Base-by-base conservation (phyloP, 148 eudicot species). In the Chenopodium berlandieri region DNA sequence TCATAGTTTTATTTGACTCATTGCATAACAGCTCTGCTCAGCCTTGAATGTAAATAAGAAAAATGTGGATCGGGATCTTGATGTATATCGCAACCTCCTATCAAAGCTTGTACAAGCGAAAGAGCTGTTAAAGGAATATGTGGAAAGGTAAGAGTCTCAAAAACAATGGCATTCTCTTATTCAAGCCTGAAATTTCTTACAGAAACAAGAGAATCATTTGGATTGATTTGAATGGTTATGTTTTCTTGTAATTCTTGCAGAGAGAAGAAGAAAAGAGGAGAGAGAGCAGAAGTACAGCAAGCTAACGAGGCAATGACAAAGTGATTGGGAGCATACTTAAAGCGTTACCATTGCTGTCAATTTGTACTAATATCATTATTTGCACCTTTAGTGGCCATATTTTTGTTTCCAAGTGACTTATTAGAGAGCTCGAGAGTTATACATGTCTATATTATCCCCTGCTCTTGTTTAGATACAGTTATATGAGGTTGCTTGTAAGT, bases 21-120 rank as follows among this genome's bases (percentile, higher is more conserved):
- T 73, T 46, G 46, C 37, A 47, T 75, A 70, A 81, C 89, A 94
- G 99, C 97, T 96, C 78, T 96, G 99, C 84, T 85, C 95, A 34
- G 94, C 99, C 56, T 84, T 96, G 52, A 96, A 96, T 79, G 87
- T 96, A 72, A 88, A 90, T 90, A 96, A 96, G 90, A 90, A 86
- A 89, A 92, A 89, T 80, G 99, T 96, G 76, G 99, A 96, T 81
- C 85, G 98, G 22, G 99, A 96, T 80, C 97, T 96, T 85, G 99
- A 96, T 82, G 98, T 96, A 27, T 96, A 96, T 83, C 98, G 97
- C 75, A 92, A 91, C 83, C 89, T 96, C 63, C 94, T 96, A 54
- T 88, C 98, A 7, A 96, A 96, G 85, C 91, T 96, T 62, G 97
- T 96, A 79, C 99, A 96, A 85, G 95, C 99, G 16, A 96, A 96